Evolutionary conservation across 306 rosid species (phyloP).

Genomic region (Lotus japonicus): DNA sequence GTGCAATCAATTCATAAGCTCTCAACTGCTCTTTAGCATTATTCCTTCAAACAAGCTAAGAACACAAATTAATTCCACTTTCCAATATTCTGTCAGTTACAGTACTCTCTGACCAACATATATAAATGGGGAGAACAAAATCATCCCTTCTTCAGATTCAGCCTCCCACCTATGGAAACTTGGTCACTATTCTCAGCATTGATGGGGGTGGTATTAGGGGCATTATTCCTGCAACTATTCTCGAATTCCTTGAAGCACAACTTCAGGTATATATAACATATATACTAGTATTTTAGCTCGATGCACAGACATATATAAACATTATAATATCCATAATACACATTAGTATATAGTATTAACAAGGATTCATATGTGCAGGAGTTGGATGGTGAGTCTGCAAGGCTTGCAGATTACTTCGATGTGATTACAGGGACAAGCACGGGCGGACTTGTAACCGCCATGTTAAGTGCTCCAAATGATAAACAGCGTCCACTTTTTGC

Average conservation of each 20-base stretch:
- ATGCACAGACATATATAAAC: too few relatives aligned
- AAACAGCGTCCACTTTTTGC: conserved; percentile 44
- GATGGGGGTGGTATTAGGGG: conserved; percentile 91
- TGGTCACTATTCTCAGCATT: conserved; percentile 61
- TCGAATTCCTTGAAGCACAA: conserved; percentile 48
- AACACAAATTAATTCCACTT: too few relatives aligned
- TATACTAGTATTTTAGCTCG: neutral
- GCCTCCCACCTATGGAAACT: conserved; percentile 58
- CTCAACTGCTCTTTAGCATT: neutral
- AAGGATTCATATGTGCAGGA: conserved; percentile 14
- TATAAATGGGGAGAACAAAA: conserved; percentile 20
- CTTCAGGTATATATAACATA: conserved; percentile 53
- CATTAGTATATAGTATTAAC: neutral
- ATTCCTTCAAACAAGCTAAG: too few relatives aligned
- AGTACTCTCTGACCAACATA: too few relatives aligned
- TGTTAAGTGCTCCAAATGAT: conserved; percentile 49
- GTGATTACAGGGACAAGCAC: conserved; percentile 70
- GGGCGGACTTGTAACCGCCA: conserved; percentile 58
- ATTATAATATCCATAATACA: too few relatives aligned
- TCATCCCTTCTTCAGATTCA: conserved; percentile 30
- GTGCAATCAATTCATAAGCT: neutral
- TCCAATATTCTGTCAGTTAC: too few relatives aligned
- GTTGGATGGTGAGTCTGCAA: conserved; percentile 56
- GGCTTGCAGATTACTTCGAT: conserved; percentile 65
- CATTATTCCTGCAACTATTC: conserved; percentile 57